phyloP scores from a whole-genome alignment of 2,329 filamentous ascomycete species.

The Rhynchosporium secalis region DNA sequence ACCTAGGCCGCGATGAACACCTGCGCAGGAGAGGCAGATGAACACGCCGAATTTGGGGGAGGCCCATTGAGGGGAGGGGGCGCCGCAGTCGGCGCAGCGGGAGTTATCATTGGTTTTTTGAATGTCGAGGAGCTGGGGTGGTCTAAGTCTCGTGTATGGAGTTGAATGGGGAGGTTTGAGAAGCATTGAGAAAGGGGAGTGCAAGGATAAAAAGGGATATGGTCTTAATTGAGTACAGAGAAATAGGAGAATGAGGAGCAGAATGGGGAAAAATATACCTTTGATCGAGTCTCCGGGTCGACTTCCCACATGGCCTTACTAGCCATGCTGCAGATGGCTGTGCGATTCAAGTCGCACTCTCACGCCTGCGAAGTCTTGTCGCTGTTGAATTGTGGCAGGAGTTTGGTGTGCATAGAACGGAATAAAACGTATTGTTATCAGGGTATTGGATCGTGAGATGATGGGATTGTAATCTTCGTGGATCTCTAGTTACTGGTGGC shows the following conservation, averaged over 20 bases:
- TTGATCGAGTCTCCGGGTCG: slow-evolving; percentile 93
- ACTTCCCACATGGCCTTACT: slow-evolving; percentile 96
- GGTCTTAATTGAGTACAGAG: too few species aligned
- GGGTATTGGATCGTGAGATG: not conserved
- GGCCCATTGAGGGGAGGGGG: slow-evolving; percentile 97
- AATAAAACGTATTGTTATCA: not conserved
- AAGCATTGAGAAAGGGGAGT: too few species aligned
- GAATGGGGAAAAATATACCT: slow-evolving; percentile 56
- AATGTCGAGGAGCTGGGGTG: slow-evolving; percentile 74
- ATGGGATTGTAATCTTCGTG: slow-evolving; percentile 3
- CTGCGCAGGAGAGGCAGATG: slow-evolving; percentile 95
- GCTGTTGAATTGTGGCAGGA: not conserved
- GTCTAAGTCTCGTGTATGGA: too few species aligned
- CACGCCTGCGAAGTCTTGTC: not conserved
- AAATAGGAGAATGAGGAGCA: slow-evolving; percentile 13
- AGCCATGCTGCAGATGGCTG: slow-evolving; percentile 45
- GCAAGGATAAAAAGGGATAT: too few species aligned
- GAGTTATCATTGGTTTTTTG: slow-evolving; percentile 90
- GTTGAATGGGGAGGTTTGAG: too few species aligned
- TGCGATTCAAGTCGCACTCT: slow-evolving; percentile 7
- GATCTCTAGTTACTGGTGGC: slow-evolving; percentile 10
- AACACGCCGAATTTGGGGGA: slow-evolving; percentile 97
- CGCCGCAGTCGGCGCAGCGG: slow-evolving; percentile 90
- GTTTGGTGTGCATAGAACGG: not conserved
- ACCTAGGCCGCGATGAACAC: slow-evolving; percentile 89